A percentile compares a stretch with the other conserved stretches of the same genome.
phyloP scores from a whole-genome alignment of 1,139 yeast genomes.

The Pneumocystis jirovecii region DNA sequence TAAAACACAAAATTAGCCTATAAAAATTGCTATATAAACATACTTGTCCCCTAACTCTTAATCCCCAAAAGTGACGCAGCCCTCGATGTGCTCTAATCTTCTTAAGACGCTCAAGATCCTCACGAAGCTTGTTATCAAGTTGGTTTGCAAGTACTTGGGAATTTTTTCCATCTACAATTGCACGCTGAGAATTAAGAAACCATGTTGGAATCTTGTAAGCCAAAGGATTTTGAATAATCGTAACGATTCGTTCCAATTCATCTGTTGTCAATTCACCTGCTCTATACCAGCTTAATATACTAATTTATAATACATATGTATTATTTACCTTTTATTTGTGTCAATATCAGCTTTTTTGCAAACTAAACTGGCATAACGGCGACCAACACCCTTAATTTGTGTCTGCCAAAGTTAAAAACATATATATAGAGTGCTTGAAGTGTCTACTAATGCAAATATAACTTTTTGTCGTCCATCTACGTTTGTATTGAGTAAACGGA shows the following conservation, averaged over 20 bases:
- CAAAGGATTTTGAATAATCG: conserved; percentile 99
- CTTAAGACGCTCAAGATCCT: conserved; percentile 98
- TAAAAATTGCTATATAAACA: conserved; percentile 24
- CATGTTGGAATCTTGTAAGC: conserved; percentile 98
- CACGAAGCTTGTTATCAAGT: conserved; percentile 99
- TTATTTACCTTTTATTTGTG: conserved; percentile 57
- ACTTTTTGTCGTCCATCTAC: conserved; percentile 99
- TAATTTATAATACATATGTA: background rate
- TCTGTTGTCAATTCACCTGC: conserved; percentile 99
- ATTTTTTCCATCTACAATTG: conserved; percentile 97
- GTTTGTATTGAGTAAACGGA: conserved; percentile 99
- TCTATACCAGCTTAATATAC: conserved; percentile 16
- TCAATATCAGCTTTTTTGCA: conserved; percentile 99
- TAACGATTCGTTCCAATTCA: conserved; percentile 99
- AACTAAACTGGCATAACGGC: conserved; percentile 99
- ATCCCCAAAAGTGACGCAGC: conserved; percentile 99
- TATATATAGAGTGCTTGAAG: background rate
- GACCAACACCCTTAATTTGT: conserved; percentile 97
- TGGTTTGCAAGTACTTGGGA: conserved; percentile 97
- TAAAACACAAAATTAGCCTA: conserved; percentile 62
- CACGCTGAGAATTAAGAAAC: conserved; percentile 99
- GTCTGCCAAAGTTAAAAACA: conserved; percentile 30
- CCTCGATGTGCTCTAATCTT: conserved; percentile 99
- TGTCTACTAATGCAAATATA: conserved; percentile 72
- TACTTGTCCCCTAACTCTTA: conserved; percentile 34